Evolutionary conservation across 805 yeast genomes (phyloP), one percentile per base, ranked within the genome.

Genomic region (Candida morakotiae): DNA sequence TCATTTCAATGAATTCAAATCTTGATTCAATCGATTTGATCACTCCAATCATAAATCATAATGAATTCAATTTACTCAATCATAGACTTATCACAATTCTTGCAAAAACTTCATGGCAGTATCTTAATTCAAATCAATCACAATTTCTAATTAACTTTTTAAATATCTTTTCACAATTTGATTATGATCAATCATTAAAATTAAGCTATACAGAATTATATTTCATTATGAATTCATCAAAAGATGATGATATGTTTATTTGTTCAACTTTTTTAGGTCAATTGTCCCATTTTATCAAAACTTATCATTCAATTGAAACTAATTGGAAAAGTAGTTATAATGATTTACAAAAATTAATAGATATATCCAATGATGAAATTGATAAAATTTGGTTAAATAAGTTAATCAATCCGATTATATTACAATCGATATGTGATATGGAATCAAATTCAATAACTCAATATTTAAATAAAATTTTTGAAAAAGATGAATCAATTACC

Each of bases 191-290:
- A 3, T 17, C 20, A 4, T 5, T 15, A 13, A 26, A 20, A 21
- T 30, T 36, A 9, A 23, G 20, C 20, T 30, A 36, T 13, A 36
- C 39, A 2, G 39, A 36, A 7, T 36, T 21, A 8, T 36, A 30
- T 13, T 26, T 36, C 21, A 25, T 36, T 3, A 26, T 30, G 31
- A 30, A 36, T 36, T 16, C 39, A 14, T 10, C 9, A 11, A n/a
- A 11, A 7, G 28, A 11, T 10, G 35, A 29, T n/a, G 25, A 16
- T 15, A 13, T 13, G 2, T 3, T 15, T 4, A 22, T 30, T 10
- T 22, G 30, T 21, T 13, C 15, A 3, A 27, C 17, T 21, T 36
- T 36, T 14, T 14, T 36, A n/a, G 26, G 28, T 17, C 29, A 28
- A 16, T 25, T 36, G 17, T 13, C 22, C 7, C 16, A 9, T 5